Conservation (phyloP, 2,329 filamentous ascomycete genomes). For the Trichoderma brevicompactum region DNA sequence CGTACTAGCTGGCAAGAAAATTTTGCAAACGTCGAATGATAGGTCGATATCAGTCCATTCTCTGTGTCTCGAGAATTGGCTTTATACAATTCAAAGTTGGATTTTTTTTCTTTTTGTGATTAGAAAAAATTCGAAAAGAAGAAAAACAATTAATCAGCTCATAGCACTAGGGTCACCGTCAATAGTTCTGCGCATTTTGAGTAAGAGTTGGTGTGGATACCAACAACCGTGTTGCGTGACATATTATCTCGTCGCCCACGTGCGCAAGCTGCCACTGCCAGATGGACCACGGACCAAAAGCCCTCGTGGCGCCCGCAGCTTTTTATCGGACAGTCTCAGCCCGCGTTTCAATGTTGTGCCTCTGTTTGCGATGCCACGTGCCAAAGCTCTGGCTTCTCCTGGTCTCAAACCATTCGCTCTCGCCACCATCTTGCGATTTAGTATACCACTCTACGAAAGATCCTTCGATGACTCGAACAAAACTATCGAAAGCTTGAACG, state of each 20-base stretch:
- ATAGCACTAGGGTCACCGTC: conserved; percentile 5
- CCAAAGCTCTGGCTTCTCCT: not conserved
- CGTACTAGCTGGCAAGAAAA: no score
- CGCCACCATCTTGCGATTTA: not conserved
- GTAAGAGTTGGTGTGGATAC: conserved; percentile 11
- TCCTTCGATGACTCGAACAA: not conserved
- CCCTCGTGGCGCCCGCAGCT: not conserved
- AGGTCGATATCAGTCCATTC: not conserved
- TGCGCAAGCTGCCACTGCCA: conserved; percentile 8
- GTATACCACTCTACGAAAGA: not conserved
- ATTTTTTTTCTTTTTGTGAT: not conserved
- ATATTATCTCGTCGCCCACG: conserved; percentile 17
- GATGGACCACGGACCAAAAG: conserved; percentile 16
- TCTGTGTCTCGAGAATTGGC: not conserved
- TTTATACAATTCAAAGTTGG: not conserved
- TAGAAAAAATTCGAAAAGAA: not conserved
- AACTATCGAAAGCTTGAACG: conserved; percentile 1
- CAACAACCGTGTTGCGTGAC: not conserved
- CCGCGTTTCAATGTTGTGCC: not conserved
- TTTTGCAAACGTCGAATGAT: not conserved
- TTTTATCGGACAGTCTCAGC: not conserved
- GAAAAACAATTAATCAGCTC: not conserved
- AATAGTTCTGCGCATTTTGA: not conserved
- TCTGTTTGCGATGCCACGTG: conserved; percentile 1
- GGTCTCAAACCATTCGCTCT: not conserved